These are phyloP conservation scores for Apocynum venetum DNA, from an alignment of 257 asterid genomes.

Conservation along the genomic window DNA sequence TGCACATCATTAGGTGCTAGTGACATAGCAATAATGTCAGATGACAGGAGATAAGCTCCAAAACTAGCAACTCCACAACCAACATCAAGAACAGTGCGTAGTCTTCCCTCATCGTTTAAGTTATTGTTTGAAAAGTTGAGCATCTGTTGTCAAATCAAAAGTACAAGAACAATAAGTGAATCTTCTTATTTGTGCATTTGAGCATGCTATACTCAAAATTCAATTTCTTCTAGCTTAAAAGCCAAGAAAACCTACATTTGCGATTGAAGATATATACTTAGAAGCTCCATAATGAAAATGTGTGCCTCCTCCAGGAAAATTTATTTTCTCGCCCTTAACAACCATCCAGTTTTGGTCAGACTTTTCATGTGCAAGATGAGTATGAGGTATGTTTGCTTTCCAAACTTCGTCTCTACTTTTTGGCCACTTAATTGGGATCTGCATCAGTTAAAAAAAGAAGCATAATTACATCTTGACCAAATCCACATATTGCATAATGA, in stretches of 20 bases:
- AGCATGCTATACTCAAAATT: not conserved
- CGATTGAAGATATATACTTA: constrained; percentile 82
- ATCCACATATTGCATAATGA: not conserved
- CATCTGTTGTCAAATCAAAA: constrained; percentile 49
- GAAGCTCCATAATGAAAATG: constrained; percentile 96
- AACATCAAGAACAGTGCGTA: constrained; percentile 83
- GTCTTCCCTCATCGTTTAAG: constrained; percentile 71
- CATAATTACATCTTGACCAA: constrained; percentile 11
- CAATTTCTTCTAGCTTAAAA: not conserved
- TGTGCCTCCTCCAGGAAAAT: constrained; percentile 95
- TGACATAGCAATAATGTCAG: constrained; percentile 82
- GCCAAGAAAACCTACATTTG: constrained; percentile 55
- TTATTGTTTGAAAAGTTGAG: constrained; percentile 59
- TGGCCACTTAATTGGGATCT: constrained; percentile 96
- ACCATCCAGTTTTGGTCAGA: constrained; percentile 99
- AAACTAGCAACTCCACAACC: constrained; percentile 99
- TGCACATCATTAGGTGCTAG: constrained; percentile 95
- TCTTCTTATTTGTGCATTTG: not conserved
- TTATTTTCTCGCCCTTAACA: constrained; percentile 76
- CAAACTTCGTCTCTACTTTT: constrained; percentile 90
- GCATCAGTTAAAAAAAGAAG: constrained; percentile 15
- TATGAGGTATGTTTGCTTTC: constrained; percentile 95
- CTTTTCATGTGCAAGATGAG: constrained; percentile 90
- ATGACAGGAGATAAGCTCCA: constrained; percentile 91
- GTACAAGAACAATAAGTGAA: constrained; percentile 17